These are phyloP conservation scores for Pulveroboletus sp. DNA, from an alignment of 768 basidiomycete genomes.

Conservation along the genomic window DNA sequence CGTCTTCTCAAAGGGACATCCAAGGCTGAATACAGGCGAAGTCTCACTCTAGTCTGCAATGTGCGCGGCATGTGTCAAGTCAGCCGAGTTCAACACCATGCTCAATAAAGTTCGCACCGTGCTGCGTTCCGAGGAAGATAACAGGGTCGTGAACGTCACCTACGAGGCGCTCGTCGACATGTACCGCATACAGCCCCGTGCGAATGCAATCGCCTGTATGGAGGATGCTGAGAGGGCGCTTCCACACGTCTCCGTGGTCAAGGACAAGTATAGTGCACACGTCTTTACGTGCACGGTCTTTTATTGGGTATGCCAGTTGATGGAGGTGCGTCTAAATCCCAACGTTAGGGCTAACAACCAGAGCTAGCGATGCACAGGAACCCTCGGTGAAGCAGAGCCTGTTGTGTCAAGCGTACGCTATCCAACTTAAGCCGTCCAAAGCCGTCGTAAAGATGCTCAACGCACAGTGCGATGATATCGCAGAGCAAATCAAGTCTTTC, in stretches of 20 bases:
- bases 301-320: conserved; percentile 43
- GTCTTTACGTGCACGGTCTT: conserved; percentile 40
- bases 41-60: conserved; percentile 27
- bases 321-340: conserved; percentile 29
- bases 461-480: conserved; percentile 21
- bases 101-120: conserved; percentile 22
- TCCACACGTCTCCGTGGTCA: conserved; percentile 13
- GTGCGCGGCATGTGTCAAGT: conserved; percentile 22
- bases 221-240: conserved; percentile 31
- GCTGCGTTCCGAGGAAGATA: conserved; percentile 4
- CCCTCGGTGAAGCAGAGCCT: conserved; percentile 20
- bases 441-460: conserved; percentile 18
- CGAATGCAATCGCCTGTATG: conserved; percentile 31
- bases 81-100: conserved; percentile 19
- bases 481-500: conserved; percentile 20
- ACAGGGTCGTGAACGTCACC: conserved; percentile 6
- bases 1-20: neutral
- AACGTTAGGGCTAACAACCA: neutral
- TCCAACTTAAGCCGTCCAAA: conserved; percentile 18
- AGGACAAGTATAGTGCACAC: conserved; percentile 13
- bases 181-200: conserved; percentile 17
- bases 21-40: conserved; percentile 24
- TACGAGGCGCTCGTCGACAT: conserved; percentile 33
- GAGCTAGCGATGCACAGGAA: conserved; percentile 12
- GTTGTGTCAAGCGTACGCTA: conserved; percentile 16